Base-by-base conservation (phyloP, 1,284 basidiomycete genomes). In the Boletus chippewaensis region DNA sequence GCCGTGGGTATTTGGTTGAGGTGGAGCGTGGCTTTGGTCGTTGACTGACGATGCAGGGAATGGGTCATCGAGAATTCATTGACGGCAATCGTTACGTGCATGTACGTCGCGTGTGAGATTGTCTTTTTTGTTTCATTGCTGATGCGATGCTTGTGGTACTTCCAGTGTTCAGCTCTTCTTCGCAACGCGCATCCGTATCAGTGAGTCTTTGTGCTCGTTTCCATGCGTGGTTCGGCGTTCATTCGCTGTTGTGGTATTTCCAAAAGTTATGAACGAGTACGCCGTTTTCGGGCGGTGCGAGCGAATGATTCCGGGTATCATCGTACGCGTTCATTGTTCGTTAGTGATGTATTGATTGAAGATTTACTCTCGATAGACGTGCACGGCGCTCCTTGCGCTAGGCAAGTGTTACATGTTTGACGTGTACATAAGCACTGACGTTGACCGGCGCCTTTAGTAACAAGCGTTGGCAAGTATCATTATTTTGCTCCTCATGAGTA, bases 81-180 rank as follows among this genome's bases (percentile, higher is more conserved):
- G 45, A 52, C 29, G 15, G 35, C 26, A 24, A 9, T 31, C 16
- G 35, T 51, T 3, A 43, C 46, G 10, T 51, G 40, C 47, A 49
- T 49, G 50, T 43, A 6, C 5, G 50, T 42, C 36, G 10, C 6
- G 31, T 10, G 24, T 10, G 45, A 38, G 36, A 7, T 32, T 8
- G 4, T n/a, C 2, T 8, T 32, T 4, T 10, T n/a, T 34, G 12
- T 34, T 15, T 7, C 32, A 15, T 15, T 6, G 13, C 18, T 47
- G 28, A 47, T 40, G 2, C 10, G 35, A 39, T n/a, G 12, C 8
- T n/a, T 20, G 32, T 35, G n/a, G 10, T 20, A 22, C 3, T 7
- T 15, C 2, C 20, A 53, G 49, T 13, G 40, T 26, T 5, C 52
- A 53, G 5, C 29, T 53, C 24, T 54, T 52, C 28, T 53, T 53